Evolutionary conservation across 495 filamentous ascomycete species (phyloP), one percentile per base, ranked within the genome.

Genomic region (Xylaria bambusicola): DNA sequence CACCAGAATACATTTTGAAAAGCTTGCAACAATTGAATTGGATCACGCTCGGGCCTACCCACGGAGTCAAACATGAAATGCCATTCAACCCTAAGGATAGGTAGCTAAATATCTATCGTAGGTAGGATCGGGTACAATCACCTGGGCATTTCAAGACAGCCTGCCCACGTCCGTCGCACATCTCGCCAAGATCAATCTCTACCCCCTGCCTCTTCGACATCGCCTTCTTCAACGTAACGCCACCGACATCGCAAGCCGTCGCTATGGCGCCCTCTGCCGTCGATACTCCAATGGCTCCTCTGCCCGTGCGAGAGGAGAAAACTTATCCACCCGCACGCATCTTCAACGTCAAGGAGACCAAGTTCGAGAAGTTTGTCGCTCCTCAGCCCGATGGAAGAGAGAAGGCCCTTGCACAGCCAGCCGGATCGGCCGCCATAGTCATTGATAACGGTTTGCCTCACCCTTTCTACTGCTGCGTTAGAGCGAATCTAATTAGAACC

Each of bases 361-460:
- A 86, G 29, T 96, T 94, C 73, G 87, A 88, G 65, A 86, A 88
- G 59, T 88, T 85, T 61, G 76, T 86, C 21, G 74, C 86, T 46
- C 81, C 86, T 4, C 87, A 91, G 62, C 67, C 82, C 6, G 87
- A 90, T 63, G 88, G 85, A 17, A 87, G 84, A 61, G 77, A 80
- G 62, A 80, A 82, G 65, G 91, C 83, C 71, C 80, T 79, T 54
- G 74, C 76, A 46, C 69, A 66, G 35, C 72, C 76, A 7, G 53
- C 62, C 15, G 80, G 77, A 13, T 66, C 71, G n/a, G 73, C 77
- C 15, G 90, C 93, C 35, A 97, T 98, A 64, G 90, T 98, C 59
- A 98, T 98, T 65, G 94, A 98, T 78, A 98, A 98, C 89, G 94
- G 93, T 96, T 3, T 23, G 52, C 3, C 53, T 41, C 44, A 27